Percentiles rank a stretch among this genome's conserved stretches.
These are phyloP conservation scores for Suhomyces bribrorum DNA, from an alignment of 1,139 yeast species.

Conservation along the genomic window DNA sequence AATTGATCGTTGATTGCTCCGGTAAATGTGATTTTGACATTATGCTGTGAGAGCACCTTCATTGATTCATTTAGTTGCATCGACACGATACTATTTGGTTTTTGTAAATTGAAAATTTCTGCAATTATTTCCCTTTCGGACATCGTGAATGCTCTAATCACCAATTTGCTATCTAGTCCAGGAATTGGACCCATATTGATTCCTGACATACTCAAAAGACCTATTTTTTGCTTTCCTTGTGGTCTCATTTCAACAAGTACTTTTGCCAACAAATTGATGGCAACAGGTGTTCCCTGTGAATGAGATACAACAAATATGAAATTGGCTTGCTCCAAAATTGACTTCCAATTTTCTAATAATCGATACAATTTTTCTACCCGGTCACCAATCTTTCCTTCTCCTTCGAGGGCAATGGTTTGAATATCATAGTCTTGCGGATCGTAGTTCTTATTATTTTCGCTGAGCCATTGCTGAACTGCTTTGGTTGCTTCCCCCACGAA, in stretches of 20 bases:
- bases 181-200: slow-evolving; percentile 44
- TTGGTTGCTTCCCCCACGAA: slow-evolving; percentile 38
- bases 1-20: slow-evolving; percentile 51
- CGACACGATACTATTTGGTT: slow-evolving; percentile 35
- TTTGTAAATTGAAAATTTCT: slow-evolving; percentile 51
- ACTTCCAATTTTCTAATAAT: slow-evolving; percentile 48
- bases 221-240: slow-evolving; percentile 28
- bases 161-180: slow-evolving; percentile 47
- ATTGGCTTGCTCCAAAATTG: slow-evolving; percentile 38
- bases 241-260: slow-evolving; percentile 20
- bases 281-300: slow-evolving; percentile 48
- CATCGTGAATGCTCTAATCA: slow-evolving; percentile 46
- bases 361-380: slow-evolving; percentile 36
- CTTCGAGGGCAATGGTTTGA: slow-evolving; percentile 54
- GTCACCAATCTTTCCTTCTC: slow-evolving; percentile 49
- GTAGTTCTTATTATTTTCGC: slow-evolving; percentile 24
- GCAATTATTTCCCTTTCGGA: slow-evolving; percentile 50
- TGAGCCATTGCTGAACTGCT: slow-evolving; percentile 44
- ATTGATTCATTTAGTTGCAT: slow-evolving; percentile 34
- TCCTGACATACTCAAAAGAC: slow-evolving; percentile 50
- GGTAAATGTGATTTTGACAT: slow-evolving; percentile 52
- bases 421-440: slow-evolving; percentile 28
- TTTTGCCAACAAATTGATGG: slow-evolving; percentile 43
- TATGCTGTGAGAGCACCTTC: slow-evolving; percentile 32
- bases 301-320: slow-evolving; percentile 47